Evolutionary conservation across 1,284 basidiomycete species (phyloP).

Genomic region (Rhodotorula sp.): DNA sequence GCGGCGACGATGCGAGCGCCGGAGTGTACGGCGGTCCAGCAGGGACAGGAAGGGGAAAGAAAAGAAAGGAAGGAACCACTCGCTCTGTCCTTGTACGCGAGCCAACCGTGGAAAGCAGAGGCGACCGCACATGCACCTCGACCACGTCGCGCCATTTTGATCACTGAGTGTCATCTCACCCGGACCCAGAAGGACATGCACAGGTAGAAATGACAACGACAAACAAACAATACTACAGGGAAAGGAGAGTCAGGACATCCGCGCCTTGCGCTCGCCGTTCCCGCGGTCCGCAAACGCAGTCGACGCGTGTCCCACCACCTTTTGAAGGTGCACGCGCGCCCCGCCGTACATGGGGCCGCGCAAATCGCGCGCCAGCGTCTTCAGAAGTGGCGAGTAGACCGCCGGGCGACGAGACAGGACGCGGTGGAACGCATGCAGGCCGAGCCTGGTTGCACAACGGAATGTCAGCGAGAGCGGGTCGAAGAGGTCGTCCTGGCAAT

Average conservation of each 20-base stretch:
- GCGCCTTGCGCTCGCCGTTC: constrained; percentile 8
- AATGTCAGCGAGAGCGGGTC: neutral
- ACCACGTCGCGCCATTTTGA: neutral
- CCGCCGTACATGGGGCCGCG: too few relatives aligned
- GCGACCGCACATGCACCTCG: too few relatives aligned
- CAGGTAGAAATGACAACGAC: neutral
- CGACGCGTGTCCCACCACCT: neutral
- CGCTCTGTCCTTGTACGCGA: neutral
- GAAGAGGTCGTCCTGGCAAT: neutral
- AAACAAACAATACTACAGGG: neutral
- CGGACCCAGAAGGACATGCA: neutral
- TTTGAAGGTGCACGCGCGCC: neutral
- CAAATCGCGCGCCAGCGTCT: neutral
- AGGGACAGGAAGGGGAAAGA: too few relatives aligned
- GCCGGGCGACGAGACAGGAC: constrained; percentile 62
- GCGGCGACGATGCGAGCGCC: neutral
- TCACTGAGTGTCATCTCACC: neutral
- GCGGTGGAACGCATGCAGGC: constrained; percentile 68
- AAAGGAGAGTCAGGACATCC: neutral
- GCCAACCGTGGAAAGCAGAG: neutral
- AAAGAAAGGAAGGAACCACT: neutral
- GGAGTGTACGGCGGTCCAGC: neutral
- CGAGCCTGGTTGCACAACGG: constrained; percentile 62
- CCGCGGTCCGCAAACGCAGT: constrained; percentile 12
- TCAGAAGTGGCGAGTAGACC: constrained; percentile 50